Base-by-base conservation (phyloP, 2,329 filamentous ascomycete genomes). In the Verticillium longisporum region DNA sequence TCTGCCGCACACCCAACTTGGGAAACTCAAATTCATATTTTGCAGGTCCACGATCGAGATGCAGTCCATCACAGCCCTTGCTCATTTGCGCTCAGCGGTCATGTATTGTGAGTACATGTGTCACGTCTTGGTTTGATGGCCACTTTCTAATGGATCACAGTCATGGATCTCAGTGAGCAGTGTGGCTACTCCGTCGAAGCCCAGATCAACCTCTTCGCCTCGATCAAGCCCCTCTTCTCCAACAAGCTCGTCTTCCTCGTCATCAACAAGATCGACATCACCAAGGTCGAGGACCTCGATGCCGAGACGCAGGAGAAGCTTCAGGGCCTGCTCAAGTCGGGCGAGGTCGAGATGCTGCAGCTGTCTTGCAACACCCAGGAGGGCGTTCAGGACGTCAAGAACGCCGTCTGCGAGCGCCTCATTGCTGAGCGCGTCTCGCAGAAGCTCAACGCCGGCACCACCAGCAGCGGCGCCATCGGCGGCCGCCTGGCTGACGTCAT, bases 241-340 rank as follows among this genome's bases (percentile, higher is more conserved):
- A 97, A 98, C 81, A 98, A 98, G 80, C 84, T 97, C 58, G 93
- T 98, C 54, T 98, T 97, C 74, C 84, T 98, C 61, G 91, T 98
- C n/a, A 45, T 98, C 78, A 99, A 99, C 88, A 99, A 99, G 83
- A 97, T 97, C 68, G 95, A 99, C 75, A 86, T 98, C 62, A 86
- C 89, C 72, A 86, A 88, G 62, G 92, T 93, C 1, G 92, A 97
- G 71, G 92, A 98, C 71, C 80, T 99, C 41, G 90, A 95, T 66
- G 78, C 86, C 6, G 90, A 91, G 68, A 87, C 88, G 31, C 89
- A 94, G 73, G 85, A 87, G 60, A 84, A 94, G 71, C 79, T 99
- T 53, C 86, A 96, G 72, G 79, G 85, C 32, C 84, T 99, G 65
- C 80, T 95, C 63, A 95, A 95, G 77, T 86, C 90, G 56, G 90